Evolutionary conservation across 345 rosid species (phyloP).

Genomic region (Nasturtium officinale): DNA sequence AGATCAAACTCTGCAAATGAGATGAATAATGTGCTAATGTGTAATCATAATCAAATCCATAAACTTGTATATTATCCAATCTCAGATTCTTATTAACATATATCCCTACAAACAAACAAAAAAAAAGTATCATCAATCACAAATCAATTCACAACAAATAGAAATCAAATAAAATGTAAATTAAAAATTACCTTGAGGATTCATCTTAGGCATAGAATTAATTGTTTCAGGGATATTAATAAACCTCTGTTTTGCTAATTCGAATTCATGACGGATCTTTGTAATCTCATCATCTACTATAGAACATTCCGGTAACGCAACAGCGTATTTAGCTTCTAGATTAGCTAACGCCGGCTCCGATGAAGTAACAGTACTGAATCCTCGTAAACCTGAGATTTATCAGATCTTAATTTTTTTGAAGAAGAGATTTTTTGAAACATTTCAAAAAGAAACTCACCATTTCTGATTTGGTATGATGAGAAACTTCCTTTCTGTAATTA

Average conservation of each 20-base stretch:
- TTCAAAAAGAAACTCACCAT: conserved; percentile 42
- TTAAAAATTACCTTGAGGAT: conserved; percentile 67
- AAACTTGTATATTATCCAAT: conserved; percentile 80
- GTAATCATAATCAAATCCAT: conserved; percentile 95
- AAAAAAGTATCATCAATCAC: neutral
- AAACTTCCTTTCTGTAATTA: conserved; percentile 51
- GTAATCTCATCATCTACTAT: conserved; percentile 51
- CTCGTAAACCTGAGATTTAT: conserved; percentile 48
- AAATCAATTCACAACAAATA: neutral
- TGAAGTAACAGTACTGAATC: conserved; percentile 39
- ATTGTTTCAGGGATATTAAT: conserved; percentile 68
- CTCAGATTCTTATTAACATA: conserved; percentile 89
- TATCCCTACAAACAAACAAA: conserved; percentile 52
- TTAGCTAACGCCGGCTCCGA: conserved; percentile 44
- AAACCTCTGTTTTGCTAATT: conserved; percentile 72
- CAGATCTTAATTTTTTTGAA: neutral
- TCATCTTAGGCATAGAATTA: conserved; percentile 73
- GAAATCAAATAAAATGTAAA: neutral
- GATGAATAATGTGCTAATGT: conserved; percentile 89
- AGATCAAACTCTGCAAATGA: conserved; percentile 79
- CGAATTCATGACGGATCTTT: conserved; percentile 62
- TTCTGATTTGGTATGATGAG: conserved; percentile 34
- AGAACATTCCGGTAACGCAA: conserved; percentile 29
- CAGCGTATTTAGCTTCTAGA: conserved; percentile 45
- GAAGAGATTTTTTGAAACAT: neutral